Conservation (phyloP, 768 basidiomycete species). For the Inosperma sp. region DNA sequence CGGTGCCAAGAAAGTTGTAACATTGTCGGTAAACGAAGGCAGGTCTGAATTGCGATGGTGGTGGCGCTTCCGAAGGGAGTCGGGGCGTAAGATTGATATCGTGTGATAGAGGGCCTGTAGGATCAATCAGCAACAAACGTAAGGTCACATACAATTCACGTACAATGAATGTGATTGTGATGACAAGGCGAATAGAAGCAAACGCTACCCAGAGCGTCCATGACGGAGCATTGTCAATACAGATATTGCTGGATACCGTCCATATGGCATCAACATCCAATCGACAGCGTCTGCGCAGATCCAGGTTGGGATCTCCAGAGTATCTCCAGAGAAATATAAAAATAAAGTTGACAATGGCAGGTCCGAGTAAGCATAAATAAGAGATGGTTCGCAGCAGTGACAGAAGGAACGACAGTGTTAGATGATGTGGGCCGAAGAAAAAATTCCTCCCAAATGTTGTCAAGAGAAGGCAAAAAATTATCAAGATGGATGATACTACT, state of each 20-base stretch:
- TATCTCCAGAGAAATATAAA: slow-evolving; percentile 52
- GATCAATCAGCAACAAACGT: not conserved
- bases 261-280: slow-evolving; percentile 66
- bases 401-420: slow-evolving; percentile 27
- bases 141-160: slow-evolving; percentile 27
- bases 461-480: slow-evolving; percentile 35
- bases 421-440: slow-evolving; percentile 29
- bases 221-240: slow-evolving; percentile 28
- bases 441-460: slow-evolving; percentile 38
- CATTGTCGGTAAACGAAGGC: not conserved
- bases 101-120: slow-evolving; percentile 17
- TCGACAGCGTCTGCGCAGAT: slow-evolving; percentile 43
- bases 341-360: slow-evolving; percentile 52
- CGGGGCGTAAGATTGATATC: slow-evolving; percentile 15
- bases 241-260: slow-evolving; percentile 37
- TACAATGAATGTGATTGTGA: slow-evolving; percentile 53
- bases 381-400: slow-evolving; percentile 38
- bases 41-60: slow-evolving; percentile 17
- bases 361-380: slow-evolving; percentile 44
- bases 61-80: slow-evolving; percentile 11
- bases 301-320: slow-evolving; percentile 32
- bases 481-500: slow-evolving; percentile 37
- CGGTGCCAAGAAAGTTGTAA: slow-evolving; percentile 6
- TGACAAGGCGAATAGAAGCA: slow-evolving; percentile 45
- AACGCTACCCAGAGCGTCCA: slow-evolving; percentile 56